Percentiles rank a stretch among this genome's conserved stretches.
phyloP scores from a whole-genome alignment of 2,329 filamentous ascomycete genomes.

The Chlorencoelia australis region DNA sequence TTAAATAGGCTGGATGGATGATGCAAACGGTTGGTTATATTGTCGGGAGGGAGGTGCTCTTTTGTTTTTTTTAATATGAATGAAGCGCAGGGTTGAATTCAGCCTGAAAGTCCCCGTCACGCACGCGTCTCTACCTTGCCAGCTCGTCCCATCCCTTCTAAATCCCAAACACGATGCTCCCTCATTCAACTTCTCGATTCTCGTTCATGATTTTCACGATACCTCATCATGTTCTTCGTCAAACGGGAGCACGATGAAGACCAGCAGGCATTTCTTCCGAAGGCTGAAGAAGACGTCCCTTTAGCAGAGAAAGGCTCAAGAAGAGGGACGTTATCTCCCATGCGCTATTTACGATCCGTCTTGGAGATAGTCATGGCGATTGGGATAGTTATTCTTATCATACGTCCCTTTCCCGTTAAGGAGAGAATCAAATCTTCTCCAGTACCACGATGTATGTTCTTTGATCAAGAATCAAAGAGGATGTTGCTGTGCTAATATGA shows the following conservation, averaged over 20 bases:
- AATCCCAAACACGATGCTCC: too few species aligned
- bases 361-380: slow-evolving; percentile 6
- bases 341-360: slow-evolving; percentile 1
- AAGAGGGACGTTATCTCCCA: not conserved
- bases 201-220: too few species aligned
- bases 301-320: not conserved
- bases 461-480: not conserved
- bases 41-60: too few species aligned
- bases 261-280: not conserved
- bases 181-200: too few species aligned
- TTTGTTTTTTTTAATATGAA: too few species aligned
- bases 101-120: too few species aligned
- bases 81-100: too few species aligned
- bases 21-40: too few species aligned
- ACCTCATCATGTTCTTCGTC: slow-evolving; percentile 13
- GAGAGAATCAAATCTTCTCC: not conserved
- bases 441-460: slow-evolving; percentile 5
- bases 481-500: not conserved
- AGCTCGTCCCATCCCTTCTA: too few species aligned
- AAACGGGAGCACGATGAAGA: not conserved
- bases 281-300: not conserved
- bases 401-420: not conserved
- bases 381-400: slow-evolving; percentile 1
- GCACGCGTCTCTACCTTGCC: too few species aligned
- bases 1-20: too few species aligned